Evolutionary conservation across 768 basidiomycete species (phyloP), one percentile per base, ranked within the genome.

Genomic region (Hygrophorus pudorinus): DNA sequence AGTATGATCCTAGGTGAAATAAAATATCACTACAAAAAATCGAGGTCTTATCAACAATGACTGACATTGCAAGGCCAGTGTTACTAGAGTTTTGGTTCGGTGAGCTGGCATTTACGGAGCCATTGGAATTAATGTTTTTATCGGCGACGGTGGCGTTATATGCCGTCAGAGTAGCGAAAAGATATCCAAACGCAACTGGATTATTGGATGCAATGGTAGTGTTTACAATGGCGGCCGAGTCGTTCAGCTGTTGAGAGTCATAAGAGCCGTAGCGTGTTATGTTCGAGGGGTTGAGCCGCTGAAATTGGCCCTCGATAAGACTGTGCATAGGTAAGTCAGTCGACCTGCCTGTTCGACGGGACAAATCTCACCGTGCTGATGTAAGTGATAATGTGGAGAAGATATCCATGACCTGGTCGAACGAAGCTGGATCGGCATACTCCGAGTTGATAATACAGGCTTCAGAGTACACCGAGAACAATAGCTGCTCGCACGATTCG

Each of bases 51-150:
- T 42, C 33, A 33, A 14, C 28, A 39, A 13, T 34, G 29, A 24
- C 73, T 54, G 54, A 82, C 91, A 94, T 93, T 1, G 91, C 87
- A 29, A 91, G 64, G 13, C 78, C 75, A 2, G 81, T 81, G 48
- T 71, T 72, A 21, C 56, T 16, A 4, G 50, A 40, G 42, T 38
- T 50, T 32, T 41, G 50, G 34, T 44, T 48, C 37, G 9, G 5
- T 18, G 44, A 41, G 17, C 53, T 51, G 9, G 55, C 28, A n/a
- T 45, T 50, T 31, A 50, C 53, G 24, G 52, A 41, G 24, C 56
- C 58, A 13, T 46, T 57, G 49, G 55, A 28, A 14, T 52, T 51
- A 32, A 52, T 53, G 21, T 53, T 47, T 8, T 54, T 33, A 27
- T 42, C 48, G 10, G 47, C 70, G 24, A 24, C 24, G 0, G 80